Percentiles rank a stretch among this genome's conserved stretches.
Conservation (phyloP, 768 basidiomycete species). For the Podaxis carcinomalis region DNA sequence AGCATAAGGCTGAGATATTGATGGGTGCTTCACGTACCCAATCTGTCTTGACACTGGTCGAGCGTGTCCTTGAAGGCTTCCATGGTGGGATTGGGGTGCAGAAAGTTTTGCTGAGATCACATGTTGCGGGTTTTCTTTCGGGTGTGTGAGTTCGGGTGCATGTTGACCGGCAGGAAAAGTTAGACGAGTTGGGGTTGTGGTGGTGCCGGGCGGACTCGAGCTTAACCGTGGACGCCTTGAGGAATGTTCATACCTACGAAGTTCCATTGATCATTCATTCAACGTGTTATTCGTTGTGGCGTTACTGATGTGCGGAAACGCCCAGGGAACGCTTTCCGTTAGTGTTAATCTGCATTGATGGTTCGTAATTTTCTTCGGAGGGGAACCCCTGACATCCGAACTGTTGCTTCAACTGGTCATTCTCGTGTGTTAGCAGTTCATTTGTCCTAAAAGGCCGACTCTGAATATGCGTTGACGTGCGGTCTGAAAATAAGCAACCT, state of each 20-base stretch:
- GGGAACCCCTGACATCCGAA: slow-evolving; percentile 19
- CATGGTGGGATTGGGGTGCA: background rate
- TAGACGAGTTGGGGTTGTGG: slow-evolving; percentile 58
- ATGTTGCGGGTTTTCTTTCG: slow-evolving; percentile 17
- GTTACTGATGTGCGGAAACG: slow-evolving; percentile 25
- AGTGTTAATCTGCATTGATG: slow-evolving; percentile 38
- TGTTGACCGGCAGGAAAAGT: slow-evolving; percentile 64
- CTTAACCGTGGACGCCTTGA: slow-evolving; percentile 26
- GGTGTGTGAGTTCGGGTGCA: slow-evolving; percentile 36
- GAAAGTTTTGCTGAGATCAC: background rate
- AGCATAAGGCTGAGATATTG: slow-evolving; percentile 17
- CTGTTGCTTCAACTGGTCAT: slow-evolving; percentile 41
- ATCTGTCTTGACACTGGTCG: slow-evolving; percentile 39
- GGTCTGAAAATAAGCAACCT: slow-evolving; percentile 36
- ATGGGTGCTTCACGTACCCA: background rate
- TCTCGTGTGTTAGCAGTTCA: slow-evolving; percentile 46
- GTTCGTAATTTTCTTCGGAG: slow-evolving; percentile 19
- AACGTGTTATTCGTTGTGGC: background rate
- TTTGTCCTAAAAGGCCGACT: slow-evolving; percentile 35
- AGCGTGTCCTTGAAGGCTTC: background rate
- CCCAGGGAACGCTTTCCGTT: slow-evolving; percentile 67
- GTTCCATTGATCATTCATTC: background rate
- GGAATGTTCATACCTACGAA: slow-evolving; percentile 18
- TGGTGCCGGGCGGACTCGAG: background rate
- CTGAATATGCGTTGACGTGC: slow-evolving; percentile 8